A percentile compares a stretch with the other conserved stretches of the same genome.
Conservation (phyloP, 1,284 basidiomycete species). For the Fomitiporia mediterranea region DNA sequence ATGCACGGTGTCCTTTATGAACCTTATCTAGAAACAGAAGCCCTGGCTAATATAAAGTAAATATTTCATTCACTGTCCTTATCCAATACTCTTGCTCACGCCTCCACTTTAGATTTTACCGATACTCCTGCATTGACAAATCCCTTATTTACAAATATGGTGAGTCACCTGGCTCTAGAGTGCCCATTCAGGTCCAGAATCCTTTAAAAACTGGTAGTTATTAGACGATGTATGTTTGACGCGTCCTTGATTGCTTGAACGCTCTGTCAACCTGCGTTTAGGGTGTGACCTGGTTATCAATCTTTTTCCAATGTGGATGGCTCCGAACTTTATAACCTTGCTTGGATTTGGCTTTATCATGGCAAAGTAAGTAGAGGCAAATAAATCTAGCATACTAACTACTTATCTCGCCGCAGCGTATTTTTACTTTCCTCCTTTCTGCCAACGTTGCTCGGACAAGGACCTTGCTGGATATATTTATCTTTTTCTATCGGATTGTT, state of each 20-base stretch:
- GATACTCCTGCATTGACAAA: constrained; percentile 24
- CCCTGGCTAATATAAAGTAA: constrained; percentile 19
- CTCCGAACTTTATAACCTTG: constrained; percentile 26
- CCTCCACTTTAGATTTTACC: constrained; percentile 13
- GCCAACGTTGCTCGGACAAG: constrained; percentile 21
- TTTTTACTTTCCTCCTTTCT: constrained; percentile 19
- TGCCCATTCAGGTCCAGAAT: too few species aligned
- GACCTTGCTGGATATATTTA: constrained; percentile 24
- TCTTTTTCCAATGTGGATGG: constrained; percentile 25
- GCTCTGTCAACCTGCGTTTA: neutral
- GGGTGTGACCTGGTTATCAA: constrained; percentile 24
- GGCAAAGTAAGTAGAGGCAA: constrained; percentile 19
- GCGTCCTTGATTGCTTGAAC: neutral
- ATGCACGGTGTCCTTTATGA: constrained; percentile 17
- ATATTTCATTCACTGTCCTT: neutral
- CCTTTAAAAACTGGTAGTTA: constrained; percentile 17
- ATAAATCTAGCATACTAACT: neutral
- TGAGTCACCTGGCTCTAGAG: too few species aligned
- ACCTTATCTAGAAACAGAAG: constrained; percentile 18
- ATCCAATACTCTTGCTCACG: neutral
- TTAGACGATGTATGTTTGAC: constrained; percentile 22
- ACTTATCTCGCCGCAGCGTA: constrained; percentile 13
- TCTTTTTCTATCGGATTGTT: constrained; percentile 25
- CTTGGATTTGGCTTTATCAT: constrained; percentile 24
- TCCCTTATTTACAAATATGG: constrained; percentile 25